A percentile compares a stretch with the other conserved stretches of the same genome.
Conservation (phyloP, 176 grass and related monocot genomes). For the Avena atlantica region DNA sequence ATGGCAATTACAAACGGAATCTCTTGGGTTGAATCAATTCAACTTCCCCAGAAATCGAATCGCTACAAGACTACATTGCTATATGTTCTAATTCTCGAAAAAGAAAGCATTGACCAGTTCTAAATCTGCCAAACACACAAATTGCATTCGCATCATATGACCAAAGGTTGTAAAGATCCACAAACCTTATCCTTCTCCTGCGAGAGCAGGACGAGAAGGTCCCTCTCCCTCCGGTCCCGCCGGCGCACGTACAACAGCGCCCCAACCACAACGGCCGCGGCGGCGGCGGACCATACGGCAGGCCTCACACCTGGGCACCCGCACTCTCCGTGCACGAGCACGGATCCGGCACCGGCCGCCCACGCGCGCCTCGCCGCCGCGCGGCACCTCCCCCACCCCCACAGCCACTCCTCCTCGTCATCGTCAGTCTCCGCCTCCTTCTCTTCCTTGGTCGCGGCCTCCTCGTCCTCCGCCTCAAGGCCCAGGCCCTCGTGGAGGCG, state of each 20-base stretch:
- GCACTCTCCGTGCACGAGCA: constrained; percentile 47
- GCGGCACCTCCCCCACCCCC: constrained; percentile 32
- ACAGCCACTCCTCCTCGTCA: background rate
- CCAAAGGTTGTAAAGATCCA: constrained; percentile 13
- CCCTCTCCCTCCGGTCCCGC: constrained; percentile 62
- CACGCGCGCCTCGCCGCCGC: constrained; percentile 45
- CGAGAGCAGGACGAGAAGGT: constrained; percentile 63
- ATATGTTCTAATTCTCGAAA: background rate
- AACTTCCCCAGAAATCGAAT: background rate
- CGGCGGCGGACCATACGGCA: constrained; percentile 58
- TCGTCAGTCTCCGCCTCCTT: constrained; percentile 17
- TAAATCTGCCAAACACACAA: background rate
- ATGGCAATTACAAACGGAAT: background rate
- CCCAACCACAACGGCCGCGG: constrained; percentile 43
- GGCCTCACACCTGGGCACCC: constrained; percentile 50
- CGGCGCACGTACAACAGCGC: constrained; percentile 65
- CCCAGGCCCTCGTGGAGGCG: constrained; percentile 59
- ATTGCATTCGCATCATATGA: background rate
- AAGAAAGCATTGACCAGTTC: background rate
- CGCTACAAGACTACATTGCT: background rate
- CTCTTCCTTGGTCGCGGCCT: constrained; percentile 23
- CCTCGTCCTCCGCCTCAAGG: constrained; percentile 41
- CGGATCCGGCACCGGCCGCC: constrained; percentile 46
- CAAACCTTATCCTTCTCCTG: constrained; percentile 79
- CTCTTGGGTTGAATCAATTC: too few species aligned